A percentile compares a stretch with the other conserved stretches of the same genome.
Evolutionary conservation across 805 yeast genomes (phyloP).

Genomic region (Vanderwaltozyma yarrowii): DNA sequence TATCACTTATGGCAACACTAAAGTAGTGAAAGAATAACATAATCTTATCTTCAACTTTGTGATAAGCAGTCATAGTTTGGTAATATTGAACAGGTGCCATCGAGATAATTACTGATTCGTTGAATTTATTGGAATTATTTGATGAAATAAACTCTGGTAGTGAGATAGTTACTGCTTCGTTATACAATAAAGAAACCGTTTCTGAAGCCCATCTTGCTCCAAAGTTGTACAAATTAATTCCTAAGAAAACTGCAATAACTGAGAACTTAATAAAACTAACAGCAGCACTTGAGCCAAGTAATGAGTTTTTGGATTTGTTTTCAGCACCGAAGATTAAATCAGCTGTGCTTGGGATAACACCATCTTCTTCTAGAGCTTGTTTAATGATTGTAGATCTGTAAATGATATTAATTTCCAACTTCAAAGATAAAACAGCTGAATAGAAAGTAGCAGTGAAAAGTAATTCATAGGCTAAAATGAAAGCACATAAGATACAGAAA

Average conservation of each 20-base stretch:
- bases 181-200: constrained; percentile 24
- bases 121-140: constrained; percentile 23
- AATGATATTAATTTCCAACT: constrained; percentile 79
- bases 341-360: constrained; percentile 67
- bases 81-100: constrained; percentile 47
- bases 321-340: constrained; percentile 44
- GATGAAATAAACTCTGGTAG: constrained; percentile 32
- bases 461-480: constrained; percentile 62
- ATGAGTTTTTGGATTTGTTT: constrained; percentile 12
- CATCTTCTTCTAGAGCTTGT: constrained; percentile 85
- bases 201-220: constrained; percentile 54
- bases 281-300: constrained; percentile 29
- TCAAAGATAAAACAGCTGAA: constrained; percentile 73
- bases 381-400: constrained; percentile 71
- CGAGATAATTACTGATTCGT: constrained; percentile 45
- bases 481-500: constrained; percentile 67
- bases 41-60: constrained; percentile 51
- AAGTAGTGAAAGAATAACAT: constrained; percentile 42
- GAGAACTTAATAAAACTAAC: constrained; percentile 51
- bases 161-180: constrained; percentile 29
- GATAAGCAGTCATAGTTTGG: constrained; percentile 45
- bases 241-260: constrained; percentile 47
- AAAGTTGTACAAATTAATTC: constrained; percentile 55
- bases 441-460: constrained; percentile 69
- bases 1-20: constrained; percentile 67